Evolutionary conservation across 352 stramenopile species (phyloP).

Genomic region (Stramenopiles sp.): DNA sequence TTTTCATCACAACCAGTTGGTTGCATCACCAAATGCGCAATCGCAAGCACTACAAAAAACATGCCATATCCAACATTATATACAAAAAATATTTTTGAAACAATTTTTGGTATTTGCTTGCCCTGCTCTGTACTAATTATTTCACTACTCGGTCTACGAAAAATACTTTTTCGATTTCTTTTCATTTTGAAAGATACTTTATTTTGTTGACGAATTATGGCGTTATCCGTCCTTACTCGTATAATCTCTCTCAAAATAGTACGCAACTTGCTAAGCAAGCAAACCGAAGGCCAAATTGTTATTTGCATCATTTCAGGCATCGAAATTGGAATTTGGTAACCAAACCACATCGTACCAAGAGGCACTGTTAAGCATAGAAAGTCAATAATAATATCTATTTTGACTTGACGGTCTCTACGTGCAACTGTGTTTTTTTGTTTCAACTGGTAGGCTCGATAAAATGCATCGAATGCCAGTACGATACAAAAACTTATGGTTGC

Average conservation of each 20-base stretch:
- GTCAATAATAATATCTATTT: background rate
- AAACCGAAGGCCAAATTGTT: background rate
- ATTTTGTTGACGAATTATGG: background rate
- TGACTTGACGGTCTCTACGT: background rate
- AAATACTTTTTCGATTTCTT: background rate
- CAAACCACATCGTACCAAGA: background rate
- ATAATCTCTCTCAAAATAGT: background rate
- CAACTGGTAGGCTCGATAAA: background rate
- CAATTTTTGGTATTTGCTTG: background rate
- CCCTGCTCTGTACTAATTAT: background rate
- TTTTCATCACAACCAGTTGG: background rate
- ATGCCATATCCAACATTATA: slow-evolving; percentile 7
- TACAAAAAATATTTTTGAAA: background rate
- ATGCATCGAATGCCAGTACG: background rate
- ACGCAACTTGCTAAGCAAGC: background rate
- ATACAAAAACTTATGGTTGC: background rate
- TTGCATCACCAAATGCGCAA: background rate
- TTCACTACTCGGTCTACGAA: background rate
- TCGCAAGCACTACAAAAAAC: background rate
- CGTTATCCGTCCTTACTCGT: background rate
- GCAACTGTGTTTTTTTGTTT: background rate
- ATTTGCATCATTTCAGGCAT: background rate
- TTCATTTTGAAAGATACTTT: background rate
- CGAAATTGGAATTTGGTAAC: background rate
- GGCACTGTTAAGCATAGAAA: background rate